Conservation (phyloP, 345 rosid species). For the Moringa oleifera region DNA sequence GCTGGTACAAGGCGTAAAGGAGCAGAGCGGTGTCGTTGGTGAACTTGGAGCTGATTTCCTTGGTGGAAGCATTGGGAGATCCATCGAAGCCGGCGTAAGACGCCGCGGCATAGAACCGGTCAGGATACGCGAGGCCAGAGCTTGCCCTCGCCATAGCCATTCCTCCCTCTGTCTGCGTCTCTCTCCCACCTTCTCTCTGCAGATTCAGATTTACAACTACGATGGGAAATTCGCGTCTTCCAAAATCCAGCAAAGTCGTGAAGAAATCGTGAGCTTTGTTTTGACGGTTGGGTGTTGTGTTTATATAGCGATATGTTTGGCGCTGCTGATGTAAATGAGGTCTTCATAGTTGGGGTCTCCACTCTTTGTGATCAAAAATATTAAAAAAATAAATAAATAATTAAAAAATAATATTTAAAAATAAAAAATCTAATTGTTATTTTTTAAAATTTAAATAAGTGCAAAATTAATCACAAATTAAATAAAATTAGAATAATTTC, state of each 20-base stretch:
- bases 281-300: too few relatives aligned
- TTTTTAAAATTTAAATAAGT: too few relatives aligned
- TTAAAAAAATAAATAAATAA: too few relatives aligned
- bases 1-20: conserved; percentile 84
- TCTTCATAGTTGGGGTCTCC: too few relatives aligned
- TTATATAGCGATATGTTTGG: too few relatives aligned
- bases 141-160: conserved; percentile 62
- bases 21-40: conserved; percentile 73
- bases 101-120: conserved; percentile 95
- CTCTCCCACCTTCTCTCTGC: background rate
- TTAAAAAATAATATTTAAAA: too few relatives aligned
- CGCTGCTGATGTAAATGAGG: too few relatives aligned
- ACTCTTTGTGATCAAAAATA: too few relatives aligned
- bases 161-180: conserved; percentile 15
- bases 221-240: background rate
- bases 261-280: too few relatives aligned
- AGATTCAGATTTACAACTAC: background rate
- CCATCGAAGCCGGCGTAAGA: conserved; percentile 84
- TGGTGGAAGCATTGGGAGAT: conserved; percentile 55
- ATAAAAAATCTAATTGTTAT: too few relatives aligned
- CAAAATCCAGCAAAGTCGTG: background rate
- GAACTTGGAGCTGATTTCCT: conserved; percentile 63
- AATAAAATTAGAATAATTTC: too few relatives aligned
- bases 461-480: too few relatives aligned
- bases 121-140: conserved; percentile 96